These are phyloP conservation scores for Marsdenia floribunda DNA, from an alignment of 257 asterid genomes.

Conservation along the genomic window DNA sequence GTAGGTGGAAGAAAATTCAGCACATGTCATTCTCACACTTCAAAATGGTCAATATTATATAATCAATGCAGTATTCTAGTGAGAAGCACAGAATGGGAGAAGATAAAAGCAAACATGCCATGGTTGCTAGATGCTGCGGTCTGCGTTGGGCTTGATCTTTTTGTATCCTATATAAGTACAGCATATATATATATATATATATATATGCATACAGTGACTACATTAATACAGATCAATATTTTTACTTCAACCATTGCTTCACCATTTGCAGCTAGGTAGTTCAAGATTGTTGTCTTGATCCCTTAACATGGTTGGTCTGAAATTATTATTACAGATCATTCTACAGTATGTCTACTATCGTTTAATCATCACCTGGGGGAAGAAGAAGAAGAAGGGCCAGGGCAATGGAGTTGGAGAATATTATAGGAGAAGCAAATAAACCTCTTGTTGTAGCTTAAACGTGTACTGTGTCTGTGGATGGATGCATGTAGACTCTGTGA, in stretches of 20 bases:
- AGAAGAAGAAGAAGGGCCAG: conserved; percentile 15
- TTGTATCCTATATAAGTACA: conserved; percentile 35
- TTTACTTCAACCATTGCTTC: too few relatives aligned
- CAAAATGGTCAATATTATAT: not conserved
- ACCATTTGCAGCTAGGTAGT: too few relatives aligned
- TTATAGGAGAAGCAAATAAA: conserved; percentile 2
- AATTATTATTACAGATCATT: conserved; percentile 29
- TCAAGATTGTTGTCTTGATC: not conserved
- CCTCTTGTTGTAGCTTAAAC: not conserved
- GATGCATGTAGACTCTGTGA: too few relatives aligned
- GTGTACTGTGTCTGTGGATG: not conserved
- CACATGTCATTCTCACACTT: not conserved
- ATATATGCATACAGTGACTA: too few relatives aligned
- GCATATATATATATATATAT: too few relatives aligned
- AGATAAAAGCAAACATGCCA: conserved; percentile 46
- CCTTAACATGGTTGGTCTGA: conserved; percentile 13
- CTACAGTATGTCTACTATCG: conserved; percentile 44
- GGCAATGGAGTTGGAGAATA: not conserved
- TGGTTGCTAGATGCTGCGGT: conserved; percentile 60
- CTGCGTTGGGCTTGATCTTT: conserved; percentile 50
- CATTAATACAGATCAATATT: too few relatives aligned
- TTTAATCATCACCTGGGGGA: conserved; percentile 6
- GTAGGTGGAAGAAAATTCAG: too few relatives aligned
- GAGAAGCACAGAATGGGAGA: conserved; percentile 41
- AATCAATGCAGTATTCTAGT: conserved; percentile 40